phyloP scores from a whole-genome alignment of 2,329 filamentous ascomycete species.

The Cercospora beticola region DNA sequence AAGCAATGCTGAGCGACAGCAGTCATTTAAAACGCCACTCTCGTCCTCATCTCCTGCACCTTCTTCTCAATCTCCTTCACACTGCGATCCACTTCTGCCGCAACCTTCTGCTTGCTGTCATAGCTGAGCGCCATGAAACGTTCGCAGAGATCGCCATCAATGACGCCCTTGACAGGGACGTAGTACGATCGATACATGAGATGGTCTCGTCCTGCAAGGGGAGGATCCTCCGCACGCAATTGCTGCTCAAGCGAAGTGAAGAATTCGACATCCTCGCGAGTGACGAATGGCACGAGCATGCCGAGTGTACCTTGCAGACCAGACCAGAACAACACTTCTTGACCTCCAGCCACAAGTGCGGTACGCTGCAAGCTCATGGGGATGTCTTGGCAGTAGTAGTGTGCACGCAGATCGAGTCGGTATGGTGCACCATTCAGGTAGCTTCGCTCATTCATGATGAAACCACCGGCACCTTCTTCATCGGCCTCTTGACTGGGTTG shows the following conservation, averaged over 20 bases:
- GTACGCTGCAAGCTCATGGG: constrained; percentile 88
- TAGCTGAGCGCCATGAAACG: constrained; percentile 78
- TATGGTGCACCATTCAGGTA: constrained; percentile 90
- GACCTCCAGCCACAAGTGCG: constrained; percentile 83
- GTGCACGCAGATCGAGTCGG: constrained; percentile 78
- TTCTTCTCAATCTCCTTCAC: constrained; percentile 94
- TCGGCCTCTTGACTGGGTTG: constrained; percentile 88
- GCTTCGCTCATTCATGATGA: constrained; percentile 83
- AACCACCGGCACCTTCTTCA: constrained; percentile 84
- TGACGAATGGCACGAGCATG: constrained; percentile 86
- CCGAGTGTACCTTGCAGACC: constrained; percentile 93
- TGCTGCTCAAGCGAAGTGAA: constrained; percentile 93
- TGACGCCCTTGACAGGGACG: constrained; percentile 90
- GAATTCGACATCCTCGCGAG: constrained; percentile 92
- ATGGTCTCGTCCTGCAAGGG: constrained; percentile 88
- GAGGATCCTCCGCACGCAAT: constrained; percentile 80
- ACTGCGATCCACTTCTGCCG: constrained; percentile 84
- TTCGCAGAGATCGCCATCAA: constrained; percentile 96
- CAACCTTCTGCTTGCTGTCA: constrained; percentile 94
- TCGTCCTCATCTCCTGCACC: constrained; percentile 55
- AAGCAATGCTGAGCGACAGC: neutral
- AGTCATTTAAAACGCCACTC: constrained; percentile 38
- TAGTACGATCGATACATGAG: constrained; percentile 96
- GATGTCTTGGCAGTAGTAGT: constrained; percentile 89
- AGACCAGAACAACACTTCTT: constrained; percentile 88